Base-by-base conservation (phyloP, 768 basidiomycete genomes). In the Dendrothele bispora region DNA sequence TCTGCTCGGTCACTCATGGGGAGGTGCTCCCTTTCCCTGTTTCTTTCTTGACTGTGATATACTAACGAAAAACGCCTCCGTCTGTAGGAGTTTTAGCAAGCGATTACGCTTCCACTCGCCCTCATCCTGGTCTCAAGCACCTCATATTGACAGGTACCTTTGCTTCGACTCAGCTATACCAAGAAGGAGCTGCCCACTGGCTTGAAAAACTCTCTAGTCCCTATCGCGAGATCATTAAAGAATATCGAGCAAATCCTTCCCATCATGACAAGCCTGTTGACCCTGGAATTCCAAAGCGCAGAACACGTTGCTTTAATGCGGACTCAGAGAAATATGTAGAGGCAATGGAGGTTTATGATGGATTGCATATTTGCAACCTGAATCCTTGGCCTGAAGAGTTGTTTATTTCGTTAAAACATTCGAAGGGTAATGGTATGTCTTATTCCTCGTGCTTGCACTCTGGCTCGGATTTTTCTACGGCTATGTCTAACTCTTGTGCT, bases 1-100 rank as follows among this genome's bases (percentile, higher is more conserved):
- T 54, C 39, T 82, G 4, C 54, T 79, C 8, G 30, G 30, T 32
- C 30, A 32, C n/a, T 15, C 30, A 10, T 32, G 30, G 30, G 30
- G 30, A n/a, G 30, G 30, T 32, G 30, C n/a, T 10, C 10, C n/a
- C n/a, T 32, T 32, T 32, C 10, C 30, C n/a, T n/a, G 10, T 32
- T 32, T n/a, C 10, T 32, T 32, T 10, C n/a, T 10, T 10, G 10
- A 32, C 10, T 32, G 30, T 80, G 79, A 10, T 32, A 10, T 10
- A 32, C 30, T 10, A 32, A 10, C 10, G 30, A 32, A n/a, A 10
- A 10, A 10, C 10, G 10, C 30, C n/a, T 32, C n/a, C 10, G 10
- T 32, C n/a, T 10, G n/a, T n/a, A 32, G 43, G 29, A 28, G 43
- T 44, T 17, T 30, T 44, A 7, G 43, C 15, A 14, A 29, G 26